A percentile compares a stretch with the other conserved stretches of the same genome.
Conservation (phyloP, 2,329 filamentous ascomycete species). For the Fusarium napiforme region DNA sequence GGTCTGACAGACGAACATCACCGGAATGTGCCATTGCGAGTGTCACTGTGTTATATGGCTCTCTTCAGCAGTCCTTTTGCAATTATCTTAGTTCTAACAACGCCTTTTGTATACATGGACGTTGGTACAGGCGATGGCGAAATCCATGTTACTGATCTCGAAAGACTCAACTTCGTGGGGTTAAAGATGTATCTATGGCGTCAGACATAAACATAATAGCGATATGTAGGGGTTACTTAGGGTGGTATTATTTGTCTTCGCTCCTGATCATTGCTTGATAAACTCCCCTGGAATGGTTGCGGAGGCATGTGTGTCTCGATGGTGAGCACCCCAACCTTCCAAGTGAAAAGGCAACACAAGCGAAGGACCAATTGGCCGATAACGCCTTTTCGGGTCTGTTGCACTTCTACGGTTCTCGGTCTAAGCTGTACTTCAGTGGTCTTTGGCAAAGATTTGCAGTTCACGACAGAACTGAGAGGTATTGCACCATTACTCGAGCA, state of each 20-base stretch:
- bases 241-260: neutral
- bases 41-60: accelerated
- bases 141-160: neutral
- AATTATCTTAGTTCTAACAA: accelerated
- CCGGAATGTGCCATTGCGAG: neutral
- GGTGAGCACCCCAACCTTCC: neutral
- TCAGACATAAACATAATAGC: neutral
- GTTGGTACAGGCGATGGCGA: neutral
- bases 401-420: neutral
- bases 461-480: neutral
- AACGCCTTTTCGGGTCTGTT: neutral
- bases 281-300: neutral
- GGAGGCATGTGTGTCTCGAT: neutral
- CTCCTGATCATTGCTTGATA: neutral
- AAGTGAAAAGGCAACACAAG: neutral
- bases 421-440: too few species aligned
- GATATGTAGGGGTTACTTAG: neutral
- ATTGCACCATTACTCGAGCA: neutral
- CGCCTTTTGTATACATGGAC: neutral
- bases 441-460: neutral
- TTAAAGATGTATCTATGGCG: neutral
- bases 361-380: neutral
- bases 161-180: neutral
- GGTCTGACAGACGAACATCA: neutral
- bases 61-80: too few species aligned